Conservation (phyloP, 805 yeast genomes). For the Komagataella pseudopastoris region DNA sequence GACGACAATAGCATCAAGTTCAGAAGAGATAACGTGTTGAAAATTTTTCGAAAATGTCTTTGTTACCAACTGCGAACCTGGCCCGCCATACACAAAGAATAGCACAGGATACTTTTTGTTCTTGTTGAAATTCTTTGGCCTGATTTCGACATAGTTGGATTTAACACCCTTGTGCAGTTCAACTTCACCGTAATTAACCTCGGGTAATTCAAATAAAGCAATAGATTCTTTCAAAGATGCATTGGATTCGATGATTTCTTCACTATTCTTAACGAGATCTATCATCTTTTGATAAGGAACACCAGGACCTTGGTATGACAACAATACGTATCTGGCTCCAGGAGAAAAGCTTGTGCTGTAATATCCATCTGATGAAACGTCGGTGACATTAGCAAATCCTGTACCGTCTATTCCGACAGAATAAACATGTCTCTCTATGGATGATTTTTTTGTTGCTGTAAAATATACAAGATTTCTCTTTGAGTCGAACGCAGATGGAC, state of each 20-base stretch:
- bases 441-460: conserved; percentile 60
- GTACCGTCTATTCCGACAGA: conserved; percentile 44
- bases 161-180: conserved; percentile 31
- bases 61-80: conserved; percentile 76
- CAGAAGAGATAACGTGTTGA: conserved; percentile 66
- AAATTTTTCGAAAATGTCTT: conserved; percentile 47
- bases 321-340: conserved; percentile 59
- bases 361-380: conserved; percentile 45
- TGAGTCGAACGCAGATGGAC: conserved; percentile 49
- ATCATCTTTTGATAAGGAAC: conserved; percentile 70
- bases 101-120: conserved; percentile 65
- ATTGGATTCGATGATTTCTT: conserved; percentile 33
- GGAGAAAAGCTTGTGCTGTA: conserved; percentile 64
- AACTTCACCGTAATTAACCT: conserved; percentile 35
- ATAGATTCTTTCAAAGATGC: conserved; percentile 24
- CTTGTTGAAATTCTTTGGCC: conserved; percentile 61
- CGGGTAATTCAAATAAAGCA: conserved; percentile 40
- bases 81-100: conserved; percentile 91
- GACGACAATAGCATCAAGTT: conserved; percentile 72
- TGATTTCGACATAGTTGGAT: conserved; percentile 55
- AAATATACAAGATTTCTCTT: conserved; percentile 44
- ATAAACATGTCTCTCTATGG: conserved; percentile 77
- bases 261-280: conserved; percentile 27
- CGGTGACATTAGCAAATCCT: conserved; percentile 28
- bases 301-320: conserved; percentile 67